Conservation (phyloP, 2,329 filamentous ascomycete species). For the Cladorrhinum sp. region DNA sequence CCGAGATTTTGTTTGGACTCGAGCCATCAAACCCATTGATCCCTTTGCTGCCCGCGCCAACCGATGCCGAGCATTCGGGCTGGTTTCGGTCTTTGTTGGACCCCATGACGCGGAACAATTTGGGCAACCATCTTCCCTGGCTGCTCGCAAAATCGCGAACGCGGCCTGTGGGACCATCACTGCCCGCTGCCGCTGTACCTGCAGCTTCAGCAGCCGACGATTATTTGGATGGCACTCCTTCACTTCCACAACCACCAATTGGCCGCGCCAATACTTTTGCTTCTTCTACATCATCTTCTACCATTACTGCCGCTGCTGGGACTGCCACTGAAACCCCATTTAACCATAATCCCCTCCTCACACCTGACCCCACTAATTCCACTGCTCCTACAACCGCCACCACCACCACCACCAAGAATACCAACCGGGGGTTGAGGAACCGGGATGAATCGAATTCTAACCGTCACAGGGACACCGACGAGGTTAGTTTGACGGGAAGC, state of each 20-base stretch:
- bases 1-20: neutral
- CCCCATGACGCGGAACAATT: slow-evolving; percentile 63
- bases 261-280: neutral
- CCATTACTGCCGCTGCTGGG: neutral
- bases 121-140: slow-evolving; percentile 56
- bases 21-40: neutral
- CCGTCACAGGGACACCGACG: slow-evolving; percentile 12
- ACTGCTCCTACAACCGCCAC: neutral
- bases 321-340: neutral
- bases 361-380: neutral
- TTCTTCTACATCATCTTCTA: neutral
- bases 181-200: slow-evolving; percentile 32
- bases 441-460: neutral
- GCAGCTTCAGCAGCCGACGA: neutral
- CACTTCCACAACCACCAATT: neutral
- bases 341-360: neutral
- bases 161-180: slow-evolving; percentile 38
- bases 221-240: neutral
- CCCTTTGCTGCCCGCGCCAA: neutral
- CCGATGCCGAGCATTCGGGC: slow-evolving; percentile 3
- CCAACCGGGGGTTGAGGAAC: neutral
- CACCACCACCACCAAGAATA: neutral
- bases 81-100: slow-evolving; percentile 22
- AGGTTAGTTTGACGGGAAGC: slow-evolving; percentile 30
- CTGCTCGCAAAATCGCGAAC: slow-evolving; percentile 48